These are phyloP conservation scores for Trametes sanguinea DNA, from an alignment of 768 basidiomycete species.

Conservation along the genomic window DNA sequence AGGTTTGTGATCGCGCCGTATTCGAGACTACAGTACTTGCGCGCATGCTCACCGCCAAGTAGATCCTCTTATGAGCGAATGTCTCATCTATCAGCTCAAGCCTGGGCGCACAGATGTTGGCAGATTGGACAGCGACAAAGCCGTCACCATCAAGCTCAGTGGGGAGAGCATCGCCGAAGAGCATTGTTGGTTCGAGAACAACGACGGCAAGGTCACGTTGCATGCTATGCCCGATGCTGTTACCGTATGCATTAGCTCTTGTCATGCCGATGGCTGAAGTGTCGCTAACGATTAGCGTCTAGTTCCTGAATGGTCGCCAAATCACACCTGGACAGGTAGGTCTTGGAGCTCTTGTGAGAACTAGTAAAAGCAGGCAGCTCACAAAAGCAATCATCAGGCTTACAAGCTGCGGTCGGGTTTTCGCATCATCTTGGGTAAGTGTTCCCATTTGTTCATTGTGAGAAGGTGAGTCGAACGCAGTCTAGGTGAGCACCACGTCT, in stretches of 20 bases:
- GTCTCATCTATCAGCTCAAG: constrained; percentile 91
- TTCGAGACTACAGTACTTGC: too few species aligned
- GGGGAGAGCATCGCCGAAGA: constrained; percentile 90
- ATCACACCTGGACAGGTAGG: constrained; percentile 74
- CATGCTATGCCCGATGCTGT: constrained; percentile 78
- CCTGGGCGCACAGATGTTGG: constrained; percentile 86
- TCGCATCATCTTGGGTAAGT: constrained; percentile 90
- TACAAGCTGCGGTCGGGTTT: constrained; percentile 92
- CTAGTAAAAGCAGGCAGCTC: neutral
- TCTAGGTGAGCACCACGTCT: constrained; percentile 93
- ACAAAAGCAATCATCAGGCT: constrained; percentile 40
- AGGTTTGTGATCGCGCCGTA: constrained; percentile 45
- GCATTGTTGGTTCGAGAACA: constrained; percentile 91
- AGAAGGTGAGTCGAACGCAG: constrained; percentile 1
- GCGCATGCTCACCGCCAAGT: neutral
- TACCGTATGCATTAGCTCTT: constrained; percentile 57
- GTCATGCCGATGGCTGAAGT: neutral
- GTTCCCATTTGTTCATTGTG: neutral
- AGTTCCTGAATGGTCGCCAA: constrained; percentile 96
- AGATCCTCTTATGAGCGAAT: constrained; percentile 98
- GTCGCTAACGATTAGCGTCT: neutral
- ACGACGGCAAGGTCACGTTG: constrained; percentile 80
- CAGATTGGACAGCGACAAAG: constrained; percentile 78
- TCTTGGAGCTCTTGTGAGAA: constrained; percentile 1
- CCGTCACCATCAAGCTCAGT: constrained; percentile 87